phyloP scores from a whole-genome alignment of 352 stramenopile species.

The Blastocystis sp. region DNA sequence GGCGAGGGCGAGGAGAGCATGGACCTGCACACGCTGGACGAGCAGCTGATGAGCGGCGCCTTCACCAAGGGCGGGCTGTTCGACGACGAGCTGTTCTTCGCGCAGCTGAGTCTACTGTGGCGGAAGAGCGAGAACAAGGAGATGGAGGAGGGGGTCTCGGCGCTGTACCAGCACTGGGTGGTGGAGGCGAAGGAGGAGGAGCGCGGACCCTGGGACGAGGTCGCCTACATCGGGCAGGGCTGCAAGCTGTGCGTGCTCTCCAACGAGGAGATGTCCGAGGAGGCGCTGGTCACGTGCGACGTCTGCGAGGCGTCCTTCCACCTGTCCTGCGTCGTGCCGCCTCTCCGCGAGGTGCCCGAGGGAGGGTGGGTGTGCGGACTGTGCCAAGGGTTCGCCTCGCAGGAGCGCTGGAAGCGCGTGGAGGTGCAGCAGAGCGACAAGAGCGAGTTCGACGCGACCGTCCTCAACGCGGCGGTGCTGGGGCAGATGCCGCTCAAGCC shows the following conservation, averaged over 20 bases:
- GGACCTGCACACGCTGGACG: not conserved
- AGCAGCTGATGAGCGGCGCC: not conserved
- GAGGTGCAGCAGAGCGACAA: not conserved
- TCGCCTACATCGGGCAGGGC: conserved; percentile 31
- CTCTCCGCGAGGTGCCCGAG: conserved; percentile 1
- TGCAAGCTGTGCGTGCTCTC: conserved; percentile 44
- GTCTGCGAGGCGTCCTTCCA: conserved; percentile 45
- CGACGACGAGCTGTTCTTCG: conserved; percentile 1
- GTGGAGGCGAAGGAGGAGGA: not conserved
- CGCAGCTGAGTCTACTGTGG: conserved; percentile 18
- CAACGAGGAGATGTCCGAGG: not conserved
- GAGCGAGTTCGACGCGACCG: not conserved
- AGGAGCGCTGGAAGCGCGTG: conserved; percentile 29
- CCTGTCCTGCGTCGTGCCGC: conserved; percentile 39
- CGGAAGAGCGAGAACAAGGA: not conserved
- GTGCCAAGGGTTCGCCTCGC: conserved; percentile 11
- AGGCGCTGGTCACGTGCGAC: conserved; percentile 36
- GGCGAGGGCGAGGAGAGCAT: not conserved
- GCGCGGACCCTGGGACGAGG: conserved; percentile 64
- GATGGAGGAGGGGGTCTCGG: not conserved
- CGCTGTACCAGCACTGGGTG: conserved; percentile 44
- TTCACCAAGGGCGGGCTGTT: conserved; percentile 12
- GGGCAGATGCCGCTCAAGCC: not conserved
- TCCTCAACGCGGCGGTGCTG: not conserved
- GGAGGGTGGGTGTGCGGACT: conserved; percentile 57